Evolutionary conservation across 192 early-diverging fungal species (phyloP).

Genomic region (Podochytrium sp.): DNA sequence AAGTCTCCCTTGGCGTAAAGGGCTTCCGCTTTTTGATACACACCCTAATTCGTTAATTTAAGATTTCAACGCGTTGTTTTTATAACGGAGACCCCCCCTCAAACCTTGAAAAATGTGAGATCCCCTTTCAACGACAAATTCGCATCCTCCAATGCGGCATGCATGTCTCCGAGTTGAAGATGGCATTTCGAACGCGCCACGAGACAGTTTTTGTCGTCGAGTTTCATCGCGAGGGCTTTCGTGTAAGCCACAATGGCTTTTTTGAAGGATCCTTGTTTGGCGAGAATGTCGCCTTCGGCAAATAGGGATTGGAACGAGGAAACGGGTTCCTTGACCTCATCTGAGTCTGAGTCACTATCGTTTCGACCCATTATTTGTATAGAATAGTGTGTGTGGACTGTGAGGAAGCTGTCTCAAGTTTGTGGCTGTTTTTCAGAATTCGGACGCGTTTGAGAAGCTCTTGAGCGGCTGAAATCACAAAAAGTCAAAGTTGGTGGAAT

Average conservation of each 20-base stretch:
- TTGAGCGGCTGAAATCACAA: too few relatives aligned
- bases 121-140: constrained; percentile 48
- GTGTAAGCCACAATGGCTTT: constrained; percentile 60
- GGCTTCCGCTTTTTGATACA: constrained; percentile 60
- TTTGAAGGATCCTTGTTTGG: constrained; percentile 48
- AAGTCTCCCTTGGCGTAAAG: constrained; percentile 59
- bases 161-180: constrained; percentile 47
- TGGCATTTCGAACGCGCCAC: constrained; percentile 53
- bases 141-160: constrained; percentile 52
- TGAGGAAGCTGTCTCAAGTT: too few relatives aligned
- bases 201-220: constrained; percentile 50
- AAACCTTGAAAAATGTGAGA: constrained; percentile 43
- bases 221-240: constrained; percentile 51
- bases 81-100: background rate
- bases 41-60: too few relatives aligned
- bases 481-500: too few relatives aligned
- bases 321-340: constrained; percentile 34
- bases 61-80: background rate
- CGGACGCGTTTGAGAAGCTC: too few relatives aligned
- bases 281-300: constrained; percentile 57
- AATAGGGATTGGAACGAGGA: constrained; percentile 48
- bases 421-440: too few relatives aligned
- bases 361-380: background rate
- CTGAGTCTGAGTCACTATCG: background rate
- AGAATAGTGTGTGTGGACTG: too few relatives aligned